phyloP scores from a whole-genome alignment of 2,329 filamentous ascomycete species.

The Macrophomina phaseolina region DNA sequence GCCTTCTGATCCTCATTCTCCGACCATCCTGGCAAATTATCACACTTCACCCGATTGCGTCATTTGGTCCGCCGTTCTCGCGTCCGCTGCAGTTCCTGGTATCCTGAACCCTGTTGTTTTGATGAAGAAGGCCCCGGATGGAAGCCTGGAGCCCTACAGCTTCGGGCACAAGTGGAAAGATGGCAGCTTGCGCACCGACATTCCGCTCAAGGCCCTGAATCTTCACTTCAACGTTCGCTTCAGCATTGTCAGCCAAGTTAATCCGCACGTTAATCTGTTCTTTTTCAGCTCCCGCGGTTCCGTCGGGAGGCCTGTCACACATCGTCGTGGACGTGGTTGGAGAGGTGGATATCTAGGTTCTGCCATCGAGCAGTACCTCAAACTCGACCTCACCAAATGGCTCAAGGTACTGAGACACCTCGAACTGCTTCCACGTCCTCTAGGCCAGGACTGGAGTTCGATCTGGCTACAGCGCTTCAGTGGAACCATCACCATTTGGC shows the following conservation, averaged over 20 bases:
- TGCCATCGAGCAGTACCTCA: slow-evolving; percentile 91
- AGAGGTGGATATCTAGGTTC: slow-evolving; percentile 70
- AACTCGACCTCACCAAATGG: slow-evolving; percentile 97
- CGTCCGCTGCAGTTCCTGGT: slow-evolving; percentile 92
- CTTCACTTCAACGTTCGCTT: slow-evolving; percentile 99
- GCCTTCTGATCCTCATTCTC: slow-evolving; percentile 92
- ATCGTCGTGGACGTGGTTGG: slow-evolving; percentile 28
- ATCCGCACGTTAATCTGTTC: slow-evolving; percentile 97
- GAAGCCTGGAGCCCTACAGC: slow-evolving; percentile 82
- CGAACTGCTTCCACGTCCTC: slow-evolving; percentile 84
- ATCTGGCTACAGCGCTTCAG: slow-evolving; percentile 95
- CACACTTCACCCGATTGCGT: slow-evolving; percentile 95
- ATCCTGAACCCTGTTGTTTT: slow-evolving; percentile 95
- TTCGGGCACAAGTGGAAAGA: slow-evolving; percentile 99
- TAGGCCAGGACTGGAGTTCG: slow-evolving; percentile 96
- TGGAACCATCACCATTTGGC: slow-evolving; percentile 96
- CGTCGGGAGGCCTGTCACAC: slow-evolving; percentile 74
- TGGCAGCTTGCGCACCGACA: slow-evolving; percentile 90
- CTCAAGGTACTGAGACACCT: slow-evolving; percentile 91
- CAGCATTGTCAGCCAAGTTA: slow-evolving; percentile 85
- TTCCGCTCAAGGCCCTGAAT: slow-evolving; percentile 91
- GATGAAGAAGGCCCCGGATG: slow-evolving; percentile 81
- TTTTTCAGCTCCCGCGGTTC: slow-evolving; percentile 95
- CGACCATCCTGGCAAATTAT: slow-evolving; percentile 91
- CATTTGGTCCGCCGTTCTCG: slow-evolving; percentile 95